Base-by-base conservation (phyloP, 208 protist genomes). In the Acanthamoeba healyi region DNA sequence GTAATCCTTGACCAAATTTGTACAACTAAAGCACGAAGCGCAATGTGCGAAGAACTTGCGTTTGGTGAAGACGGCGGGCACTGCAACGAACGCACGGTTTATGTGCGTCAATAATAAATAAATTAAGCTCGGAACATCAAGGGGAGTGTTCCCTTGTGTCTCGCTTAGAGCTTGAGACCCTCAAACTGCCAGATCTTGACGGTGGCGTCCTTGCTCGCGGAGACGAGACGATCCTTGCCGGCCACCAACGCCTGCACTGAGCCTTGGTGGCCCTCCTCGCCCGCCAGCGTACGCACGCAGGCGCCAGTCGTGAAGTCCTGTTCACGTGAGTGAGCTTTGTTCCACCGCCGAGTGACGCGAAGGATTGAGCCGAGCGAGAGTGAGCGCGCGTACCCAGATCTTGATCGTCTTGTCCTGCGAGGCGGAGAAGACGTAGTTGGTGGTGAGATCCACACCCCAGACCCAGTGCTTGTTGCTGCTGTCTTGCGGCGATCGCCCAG, bases 371-470 rank as follows among this genome's bases (percentile, higher is more conserved):
- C 3, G 26, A 67, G 29, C 10, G 24, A 24, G 12, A 72, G 63
- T 6, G 29, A 19, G 63, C 2, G 7, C 26, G 32, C 63, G 67
- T 44, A 87, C 86, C 86, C 86, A 92, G 14, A 63, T 42, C 86
- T 92, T 93, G 67, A 93, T 93, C n/a, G 63, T 93, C 46, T 74
- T 93, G 32, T 93, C 88, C 67, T 93, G 61, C 3, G 88, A 93
- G n/a, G 46, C 88, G 19, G 63, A 82, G 26, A 74, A 93, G 5
- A 93, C 32, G 42, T 44, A 46, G 65, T 81, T 24, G 24, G 19
- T 17, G 29, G 51, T 42, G 40, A 81, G 44, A 2, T 51, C 88
- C 9, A 93, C 29, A n/a, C 65, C 24, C 63, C 88, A 93, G 3
- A 93, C 67, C 65, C 65, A 81, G 88, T 93, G 40, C 44, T 56